Evolutionary conservation across 208 protist species (phyloP).

Genomic region (Leishmania aethiopica): DNA sequence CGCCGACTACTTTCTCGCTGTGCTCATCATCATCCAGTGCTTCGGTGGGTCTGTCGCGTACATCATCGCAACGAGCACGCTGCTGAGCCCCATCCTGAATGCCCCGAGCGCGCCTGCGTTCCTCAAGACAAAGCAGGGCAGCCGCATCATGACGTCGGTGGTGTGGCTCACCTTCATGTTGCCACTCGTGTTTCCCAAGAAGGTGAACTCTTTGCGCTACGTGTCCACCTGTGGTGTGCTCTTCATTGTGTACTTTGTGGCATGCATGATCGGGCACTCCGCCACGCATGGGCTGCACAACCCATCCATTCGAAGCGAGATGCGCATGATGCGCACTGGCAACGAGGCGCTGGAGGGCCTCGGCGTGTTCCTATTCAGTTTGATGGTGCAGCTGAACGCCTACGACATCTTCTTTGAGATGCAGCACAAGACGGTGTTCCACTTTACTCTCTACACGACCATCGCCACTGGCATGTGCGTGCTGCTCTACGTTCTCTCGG

Average conservation of each 20-base stretch:
- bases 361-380: slow-evolving; percentile 50
- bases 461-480: slow-evolving; percentile 44
- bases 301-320: slow-evolving; percentile 31
- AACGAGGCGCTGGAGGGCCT: slow-evolving; percentile 55
- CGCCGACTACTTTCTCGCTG: slow-evolving; percentile 50
- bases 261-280: slow-evolving; percentile 58
- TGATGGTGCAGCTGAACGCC: slow-evolving; percentile 43
- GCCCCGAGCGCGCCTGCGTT: slow-evolving; percentile 29
- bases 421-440: slow-evolving; percentile 37
- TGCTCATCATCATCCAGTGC: slow-evolving; percentile 49
- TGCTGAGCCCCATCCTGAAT: slow-evolving; percentile 45
- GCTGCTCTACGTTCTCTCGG: slow-evolving; percentile 56
- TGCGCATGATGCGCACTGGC: slow-evolving; percentile 37
- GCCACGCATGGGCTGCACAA: slow-evolving; percentile 35
- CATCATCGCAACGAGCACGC: slow-evolving; percentile 51
- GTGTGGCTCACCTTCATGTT: slow-evolving; percentile 65
- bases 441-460: slow-evolving; percentile 40
- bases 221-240: slow-evolving; percentile 53
- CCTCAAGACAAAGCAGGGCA: slow-evolving; percentile 39
- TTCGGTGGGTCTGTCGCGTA: slow-evolving; percentile 64
- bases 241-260: slow-evolving; percentile 71
- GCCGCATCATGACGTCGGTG: slow-evolving; percentile 45
- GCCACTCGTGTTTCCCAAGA: slow-evolving; percentile 64
- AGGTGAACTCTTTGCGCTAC: slow-evolving; percentile 74
- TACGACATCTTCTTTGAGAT: slow-evolving; percentile 66